Evolutionary conservation across 202 grass and related monocot species (phyloP), one percentile per base, ranked within the genome.

Genomic region (Thinopyrum obtusiflorum): DNA sequence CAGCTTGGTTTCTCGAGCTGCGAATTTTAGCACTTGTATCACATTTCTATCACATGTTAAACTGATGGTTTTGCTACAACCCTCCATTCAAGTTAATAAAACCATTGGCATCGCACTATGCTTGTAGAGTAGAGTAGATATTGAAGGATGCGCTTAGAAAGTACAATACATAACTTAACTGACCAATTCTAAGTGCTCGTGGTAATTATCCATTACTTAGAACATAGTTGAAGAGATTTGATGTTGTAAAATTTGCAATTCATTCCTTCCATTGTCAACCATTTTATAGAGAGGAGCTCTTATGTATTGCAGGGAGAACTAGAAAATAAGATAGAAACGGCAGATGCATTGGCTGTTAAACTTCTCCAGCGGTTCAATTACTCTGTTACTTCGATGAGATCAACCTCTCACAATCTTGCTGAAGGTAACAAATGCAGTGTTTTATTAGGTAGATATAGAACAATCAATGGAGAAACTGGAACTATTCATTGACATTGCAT

Each of bases 311-410:
- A 92, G 93, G 90, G 88, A 87, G 93, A 92, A 76, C 66, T 94
- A 66, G 93, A 94, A 86, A 98, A 91, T 87, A 96, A 96, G 85
- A 98, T 96, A 79, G 90, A 94, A 83, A 96, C 92, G 14, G 88
- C 94, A 57, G 93, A 98, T 85, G 92, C 96, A 23, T 88, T 98
- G 85, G 88, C 92, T 44, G 69, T 85, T 71, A 98, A 96, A 82
- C 91, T 98, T 96, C 93, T 94, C 61, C 87, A 94, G 79, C 65
- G 92, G 15, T 98, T 94, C 76, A 98, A 86, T 60, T 94, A 96
- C 73, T 96, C 92, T 6, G 83, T 94, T 83, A 26, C 90, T 65
- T 82, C 90, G 4, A 96, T 99, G 93, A 94, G 88, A 86, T 91
- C 92, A 21, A 92, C 90, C 15, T 91, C 89, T 53, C 84, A 77